A percentile compares a stretch with the other conserved stretches of the same genome.
Evolutionary conservation across 805 yeast genomes (phyloP).

Genomic region (Cyberlindnera petersonii): DNA sequence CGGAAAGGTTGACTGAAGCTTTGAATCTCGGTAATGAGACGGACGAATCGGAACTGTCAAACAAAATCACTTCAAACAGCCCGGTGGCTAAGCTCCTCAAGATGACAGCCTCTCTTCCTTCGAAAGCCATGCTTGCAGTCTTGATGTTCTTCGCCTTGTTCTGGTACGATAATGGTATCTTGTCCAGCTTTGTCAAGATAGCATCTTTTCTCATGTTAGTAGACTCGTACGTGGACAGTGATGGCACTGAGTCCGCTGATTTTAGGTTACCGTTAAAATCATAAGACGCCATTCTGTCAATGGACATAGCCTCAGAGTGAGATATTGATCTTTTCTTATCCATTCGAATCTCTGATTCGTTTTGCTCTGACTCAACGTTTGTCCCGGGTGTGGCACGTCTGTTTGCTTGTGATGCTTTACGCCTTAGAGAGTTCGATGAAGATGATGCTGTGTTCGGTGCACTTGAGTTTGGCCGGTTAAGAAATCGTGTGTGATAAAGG

Average conservation of each 20-base stretch:
- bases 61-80: slow-evolving; percentile 49
- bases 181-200: slow-evolving; percentile 59
- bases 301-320: slow-evolving; percentile 38
- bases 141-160: slow-evolving; percentile 32
- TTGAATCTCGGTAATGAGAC: slow-evolving; percentile 33
- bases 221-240: slow-evolving; percentile 36
- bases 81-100: slow-evolving; percentile 41
- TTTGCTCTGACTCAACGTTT: slow-evolving; percentile 5
- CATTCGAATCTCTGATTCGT: slow-evolving; percentile 12
- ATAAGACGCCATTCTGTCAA: slow-evolving; percentile 44
- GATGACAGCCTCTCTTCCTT: slow-evolving; percentile 59
- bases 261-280: slow-evolving; percentile 40
- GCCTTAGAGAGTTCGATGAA: slow-evolving; percentile 7
- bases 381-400: slow-evolving; percentile 15
- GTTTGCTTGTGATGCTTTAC: slow-evolving; percentile 23
- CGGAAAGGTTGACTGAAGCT: slow-evolving; percentile 30
- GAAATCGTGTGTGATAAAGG: slow-evolving; percentile 53
- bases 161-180: slow-evolving; percentile 32
- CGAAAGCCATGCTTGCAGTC: slow-evolving; percentile 38
- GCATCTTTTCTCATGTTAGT: slow-evolving; percentile 54
- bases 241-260: slow-evolving; percentile 39
- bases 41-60: slow-evolving; percentile 33
- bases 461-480: slow-evolving; percentile 23
- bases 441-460: slow-evolving; percentile 1
- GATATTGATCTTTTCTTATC: slow-evolving; percentile 32